Evolutionary conservation across 129 eudicot species (phyloP).

Genomic region (Escallonia herrerae): DNA sequence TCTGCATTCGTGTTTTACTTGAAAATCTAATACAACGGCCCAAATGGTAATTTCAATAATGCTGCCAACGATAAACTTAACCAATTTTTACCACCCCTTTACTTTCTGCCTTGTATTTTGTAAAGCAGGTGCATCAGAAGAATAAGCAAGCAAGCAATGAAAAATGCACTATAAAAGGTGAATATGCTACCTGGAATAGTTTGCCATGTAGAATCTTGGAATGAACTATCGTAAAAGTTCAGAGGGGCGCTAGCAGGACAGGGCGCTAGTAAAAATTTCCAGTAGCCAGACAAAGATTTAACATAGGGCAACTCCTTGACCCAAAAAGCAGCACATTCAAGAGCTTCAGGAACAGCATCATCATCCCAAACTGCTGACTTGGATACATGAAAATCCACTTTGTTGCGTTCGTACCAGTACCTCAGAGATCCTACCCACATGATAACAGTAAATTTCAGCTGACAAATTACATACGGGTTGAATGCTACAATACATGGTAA

Average conservation of each 20-base stretch:
- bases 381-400: constrained; percentile 54
- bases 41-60: no score
- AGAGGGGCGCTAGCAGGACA: constrained; percentile 48
- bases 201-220: constrained; percentile 78
- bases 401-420: constrained; percentile 82
- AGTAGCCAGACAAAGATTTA: constrained; percentile 74
- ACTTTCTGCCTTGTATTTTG: background rate
- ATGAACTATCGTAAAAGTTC: constrained; percentile 48
- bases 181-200: constrained; percentile 62
- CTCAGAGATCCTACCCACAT: constrained; percentile 60
- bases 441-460: background rate
- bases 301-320: constrained; percentile 79
- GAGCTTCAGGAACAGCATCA: constrained; percentile 68
- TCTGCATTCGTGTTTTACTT: no score
- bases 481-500: background rate
- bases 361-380: constrained; percentile 89
- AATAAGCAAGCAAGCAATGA: background rate
- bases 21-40: no score
- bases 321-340: constrained; percentile 87
- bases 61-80: no score
- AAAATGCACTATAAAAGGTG: background rate
- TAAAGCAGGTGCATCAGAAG: background rate
- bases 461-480: background rate
- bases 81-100: background rate
- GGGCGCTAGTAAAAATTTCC: constrained; percentile 78